These are phyloP conservation scores for Phaeoacremonium minimum DNA, from an alignment of 2,329 filamentous ascomycete species.

Conservation along the genomic window DNA sequence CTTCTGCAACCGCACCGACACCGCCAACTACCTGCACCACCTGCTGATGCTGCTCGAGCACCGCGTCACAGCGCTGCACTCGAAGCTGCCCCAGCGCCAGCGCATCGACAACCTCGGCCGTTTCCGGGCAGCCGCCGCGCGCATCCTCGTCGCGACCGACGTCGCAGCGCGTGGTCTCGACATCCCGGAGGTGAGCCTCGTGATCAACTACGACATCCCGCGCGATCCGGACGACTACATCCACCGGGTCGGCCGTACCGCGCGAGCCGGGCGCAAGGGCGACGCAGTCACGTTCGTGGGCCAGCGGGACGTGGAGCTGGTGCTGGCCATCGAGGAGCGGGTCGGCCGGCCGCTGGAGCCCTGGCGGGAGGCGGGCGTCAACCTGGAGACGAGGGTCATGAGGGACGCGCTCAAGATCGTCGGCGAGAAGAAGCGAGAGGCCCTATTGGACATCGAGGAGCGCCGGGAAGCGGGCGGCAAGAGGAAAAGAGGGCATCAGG, in stretches of 20 bases:
- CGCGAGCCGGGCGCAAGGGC: constrained; percentile 80
- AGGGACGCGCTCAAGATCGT: constrained; percentile 84
- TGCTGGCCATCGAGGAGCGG: constrained; percentile 84
- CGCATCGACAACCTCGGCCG: constrained; percentile 83
- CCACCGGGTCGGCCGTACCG: constrained; percentile 91
- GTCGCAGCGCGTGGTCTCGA: constrained; percentile 92
- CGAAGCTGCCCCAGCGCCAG: constrained; percentile 77
- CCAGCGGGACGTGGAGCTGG: constrained; percentile 84
- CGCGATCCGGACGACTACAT: constrained; percentile 98
- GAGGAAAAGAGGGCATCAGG: constrained; percentile 58
- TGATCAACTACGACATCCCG: constrained; percentile 94
- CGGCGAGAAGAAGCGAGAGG: constrained; percentile 93
- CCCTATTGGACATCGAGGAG: constrained; percentile 85
- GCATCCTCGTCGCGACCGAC: constrained; percentile 91
- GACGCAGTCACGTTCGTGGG: constrained; percentile 85
- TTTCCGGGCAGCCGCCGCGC: constrained; percentile 84
- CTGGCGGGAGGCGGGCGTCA: constrained; percentile 89
- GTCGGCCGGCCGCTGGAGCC: constrained; percentile 76
- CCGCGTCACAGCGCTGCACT: constrained; percentile 88
- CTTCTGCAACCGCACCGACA: constrained; percentile 89
- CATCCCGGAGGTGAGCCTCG: constrained; percentile 85
- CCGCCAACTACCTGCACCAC: constrained; percentile 85
- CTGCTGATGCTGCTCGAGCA: constrained; percentile 81
- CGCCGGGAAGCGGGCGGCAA: constrained; percentile 89
- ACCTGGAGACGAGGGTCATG: constrained; percentile 84